These are phyloP conservation scores for Acacia confusa DNA, from an alignment of 306 rosid species.

Conservation along the genomic window DNA sequence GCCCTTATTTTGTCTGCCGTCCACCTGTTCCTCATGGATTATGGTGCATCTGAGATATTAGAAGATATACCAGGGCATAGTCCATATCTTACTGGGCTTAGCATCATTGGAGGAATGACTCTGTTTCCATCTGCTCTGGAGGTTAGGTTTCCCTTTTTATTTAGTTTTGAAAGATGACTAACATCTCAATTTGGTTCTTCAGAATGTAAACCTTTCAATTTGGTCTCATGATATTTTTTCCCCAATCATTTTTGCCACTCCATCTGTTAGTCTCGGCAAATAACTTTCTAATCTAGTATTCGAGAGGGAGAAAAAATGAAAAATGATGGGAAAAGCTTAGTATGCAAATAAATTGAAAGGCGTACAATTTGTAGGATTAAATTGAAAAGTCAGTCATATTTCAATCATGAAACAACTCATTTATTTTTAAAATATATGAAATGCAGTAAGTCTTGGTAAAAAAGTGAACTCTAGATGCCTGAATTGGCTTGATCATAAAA, in stretches of 20 bases:
- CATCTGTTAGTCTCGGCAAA: neutral
- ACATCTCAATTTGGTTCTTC: neutral
- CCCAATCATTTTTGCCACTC: neutral
- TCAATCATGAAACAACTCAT: neutral
- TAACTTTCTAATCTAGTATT: neutral
- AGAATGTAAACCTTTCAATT: neutral
- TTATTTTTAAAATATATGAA: neutral
- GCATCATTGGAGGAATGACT: constrained; percentile 97
- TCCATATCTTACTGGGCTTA: constrained; percentile 83
- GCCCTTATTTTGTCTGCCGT: constrained; percentile 53
- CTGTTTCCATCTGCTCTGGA: constrained; percentile 88
- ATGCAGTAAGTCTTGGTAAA: neutral
- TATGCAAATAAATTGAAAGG: neutral
- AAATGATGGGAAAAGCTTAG: neutral
- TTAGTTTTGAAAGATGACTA: constrained; percentile 1
- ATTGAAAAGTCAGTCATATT: neutral
- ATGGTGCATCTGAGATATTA: constrained; percentile 74
- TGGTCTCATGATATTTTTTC: neutral
- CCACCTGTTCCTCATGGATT: constrained; percentile 84
- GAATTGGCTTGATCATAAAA: neutral
- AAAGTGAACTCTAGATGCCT: neutral
- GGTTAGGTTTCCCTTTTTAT: constrained; percentile 49
- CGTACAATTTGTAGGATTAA: neutral
- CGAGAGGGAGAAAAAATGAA: neutral
- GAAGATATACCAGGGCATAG: constrained; percentile 86